phyloP scores from a whole-genome alignment of 306 rosid genomes.

The Cicer judaicum region DNA sequence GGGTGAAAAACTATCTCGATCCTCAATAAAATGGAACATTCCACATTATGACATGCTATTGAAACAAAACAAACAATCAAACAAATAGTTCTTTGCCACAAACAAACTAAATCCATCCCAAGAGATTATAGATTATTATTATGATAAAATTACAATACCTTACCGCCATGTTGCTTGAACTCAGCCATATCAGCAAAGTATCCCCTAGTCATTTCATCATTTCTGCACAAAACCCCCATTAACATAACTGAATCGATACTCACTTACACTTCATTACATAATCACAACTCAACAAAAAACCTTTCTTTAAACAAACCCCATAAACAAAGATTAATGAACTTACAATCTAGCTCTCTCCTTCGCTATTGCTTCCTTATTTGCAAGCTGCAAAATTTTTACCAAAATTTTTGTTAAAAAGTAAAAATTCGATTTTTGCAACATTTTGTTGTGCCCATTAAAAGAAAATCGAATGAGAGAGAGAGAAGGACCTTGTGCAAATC shows the following conservation, averaged over 20 bases:
- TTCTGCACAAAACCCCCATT: slow-evolving; percentile 60
- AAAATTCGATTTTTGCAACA: neutral
- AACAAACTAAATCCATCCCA: slow-evolving; percentile 11
- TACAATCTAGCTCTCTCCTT: slow-evolving; percentile 94
- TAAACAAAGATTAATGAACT: slow-evolving; percentile 37
- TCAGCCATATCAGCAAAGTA: slow-evolving; percentile 82
- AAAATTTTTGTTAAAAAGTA: neutral
- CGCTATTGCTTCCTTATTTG: slow-evolving; percentile 63
- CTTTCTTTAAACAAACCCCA: slow-evolving; percentile 18
- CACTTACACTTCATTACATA: slow-evolving; percentile 28
- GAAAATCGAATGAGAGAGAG: neutral
- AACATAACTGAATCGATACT: slow-evolving; percentile 33
- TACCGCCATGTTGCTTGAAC: slow-evolving; percentile 81
- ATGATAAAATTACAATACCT: slow-evolving; percentile 53
- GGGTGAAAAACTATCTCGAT: slow-evolving; percentile 14
- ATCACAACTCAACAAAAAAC: slow-evolving; percentile 12
- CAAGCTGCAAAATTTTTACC: slow-evolving; percentile 56
- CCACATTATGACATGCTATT: slow-evolving; percentile 9
- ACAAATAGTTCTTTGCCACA: neutral
- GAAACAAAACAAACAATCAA: slow-evolving; percentile 4
- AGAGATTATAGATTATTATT: neutral
- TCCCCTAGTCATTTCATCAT: slow-evolving; percentile 90
- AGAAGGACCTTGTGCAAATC: slow-evolving; percentile 72
- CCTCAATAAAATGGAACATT: slow-evolving; percentile 14
- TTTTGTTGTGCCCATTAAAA: slow-evolving; percentile 12